phyloP scores from a whole-genome alignment of 352 stramenopile species.

The Globisporangium polare region DNA sequence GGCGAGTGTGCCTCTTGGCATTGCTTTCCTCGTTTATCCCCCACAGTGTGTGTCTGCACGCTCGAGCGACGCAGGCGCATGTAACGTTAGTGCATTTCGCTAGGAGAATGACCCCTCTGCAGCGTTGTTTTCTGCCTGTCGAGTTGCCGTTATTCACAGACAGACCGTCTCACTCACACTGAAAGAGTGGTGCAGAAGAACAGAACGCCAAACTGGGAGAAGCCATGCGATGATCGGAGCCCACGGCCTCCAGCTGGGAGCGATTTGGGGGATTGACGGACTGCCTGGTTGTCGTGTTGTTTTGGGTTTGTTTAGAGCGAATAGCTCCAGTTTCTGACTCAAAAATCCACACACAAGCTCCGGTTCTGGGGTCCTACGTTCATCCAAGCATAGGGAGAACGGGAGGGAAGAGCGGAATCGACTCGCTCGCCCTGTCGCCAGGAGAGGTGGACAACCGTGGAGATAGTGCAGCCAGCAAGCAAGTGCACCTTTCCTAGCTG shows the following conservation, averaged over 20 bases:
- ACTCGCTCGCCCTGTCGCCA: background rate
- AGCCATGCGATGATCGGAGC: background rate
- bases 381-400: constrained; percentile 7
- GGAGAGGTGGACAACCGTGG: background rate
- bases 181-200: background rate
- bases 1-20: background rate
- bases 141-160: background rate
- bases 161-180: background rate
- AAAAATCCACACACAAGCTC: constrained; percentile 4
- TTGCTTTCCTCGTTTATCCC: background rate
- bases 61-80: background rate
- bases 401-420: constrained; percentile 3
- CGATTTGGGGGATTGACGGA: background rate
- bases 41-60: background rate
- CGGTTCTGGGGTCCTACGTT: background rate
- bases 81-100: background rate
- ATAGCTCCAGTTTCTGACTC: constrained; percentile 5
- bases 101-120: background rate
- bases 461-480: background rate
- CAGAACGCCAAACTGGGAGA: background rate
- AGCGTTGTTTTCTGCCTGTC: background rate
- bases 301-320: background rate
- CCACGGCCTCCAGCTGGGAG: background rate
- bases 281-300: background rate
- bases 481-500: background rate